These are phyloP conservation scores for Diaporthe australafricana DNA, from an alignment of 2,329 filamentous ascomycete species.

Conservation along the genomic window DNA sequence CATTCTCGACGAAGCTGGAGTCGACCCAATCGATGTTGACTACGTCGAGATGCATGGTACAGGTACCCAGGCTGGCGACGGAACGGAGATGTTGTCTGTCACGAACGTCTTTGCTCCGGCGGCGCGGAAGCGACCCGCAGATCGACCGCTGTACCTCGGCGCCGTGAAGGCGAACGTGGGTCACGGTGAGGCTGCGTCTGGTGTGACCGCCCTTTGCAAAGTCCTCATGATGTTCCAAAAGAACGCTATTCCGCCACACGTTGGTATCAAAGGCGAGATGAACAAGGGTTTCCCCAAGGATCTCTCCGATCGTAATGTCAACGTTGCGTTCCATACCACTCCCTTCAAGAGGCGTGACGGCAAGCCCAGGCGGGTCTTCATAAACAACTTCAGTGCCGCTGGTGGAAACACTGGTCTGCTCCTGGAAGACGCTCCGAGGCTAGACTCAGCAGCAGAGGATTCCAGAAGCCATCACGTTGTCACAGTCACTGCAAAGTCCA, in stretches of 20 bases:
- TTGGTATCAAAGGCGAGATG: slow-evolving; percentile 74
- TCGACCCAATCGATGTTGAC: slow-evolving; percentile 81
- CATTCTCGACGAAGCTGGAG: slow-evolving; percentile 77
- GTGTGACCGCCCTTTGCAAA: slow-evolving; percentile 72
- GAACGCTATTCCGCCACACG: slow-evolving; percentile 72
- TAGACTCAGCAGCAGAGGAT: slow-evolving; percentile 52
- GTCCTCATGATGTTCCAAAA: slow-evolving; percentile 74
- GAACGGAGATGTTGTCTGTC: slow-evolving; percentile 84
- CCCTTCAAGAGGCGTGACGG: slow-evolving; percentile 61
- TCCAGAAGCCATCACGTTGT: slow-evolving; percentile 69
- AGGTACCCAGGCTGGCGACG: slow-evolving; percentile 87
- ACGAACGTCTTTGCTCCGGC: slow-evolving; percentile 65
- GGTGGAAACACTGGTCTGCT: slow-evolving; percentile 78
- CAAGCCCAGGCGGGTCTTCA: slow-evolving; percentile 60
- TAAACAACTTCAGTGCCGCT: slow-evolving; percentile 79
- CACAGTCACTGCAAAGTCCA: slow-evolving; percentile 67
- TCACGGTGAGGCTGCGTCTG: slow-evolving; percentile 72
- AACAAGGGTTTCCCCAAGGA: slow-evolving; percentile 71
- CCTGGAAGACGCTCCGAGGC: slow-evolving; percentile 69
- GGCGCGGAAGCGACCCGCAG: slow-evolving; percentile 55
- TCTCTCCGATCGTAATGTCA: slow-evolving; percentile 66
- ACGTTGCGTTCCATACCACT: slow-evolving; percentile 66
- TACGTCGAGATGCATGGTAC: slow-evolving; percentile 94
- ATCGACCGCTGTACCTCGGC: slow-evolving; percentile 70
- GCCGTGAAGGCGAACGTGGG: slow-evolving; percentile 74